phyloP scores from a whole-genome alignment of 163 green algal genomes.

The Prototheca wickerhamii region DNA sequence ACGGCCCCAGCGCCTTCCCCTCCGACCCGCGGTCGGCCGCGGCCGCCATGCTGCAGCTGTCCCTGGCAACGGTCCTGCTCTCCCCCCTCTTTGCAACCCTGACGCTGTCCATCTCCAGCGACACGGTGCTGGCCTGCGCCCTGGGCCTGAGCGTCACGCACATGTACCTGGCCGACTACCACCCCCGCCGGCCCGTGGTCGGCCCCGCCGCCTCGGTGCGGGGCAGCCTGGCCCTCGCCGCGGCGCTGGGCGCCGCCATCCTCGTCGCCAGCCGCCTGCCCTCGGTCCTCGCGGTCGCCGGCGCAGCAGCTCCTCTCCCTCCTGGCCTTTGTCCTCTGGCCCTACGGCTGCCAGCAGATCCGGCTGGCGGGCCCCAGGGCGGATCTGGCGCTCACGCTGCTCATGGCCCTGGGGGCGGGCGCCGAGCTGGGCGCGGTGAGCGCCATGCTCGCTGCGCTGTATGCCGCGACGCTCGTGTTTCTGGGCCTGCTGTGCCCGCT shows the following conservation, averaged over 20 bases:
- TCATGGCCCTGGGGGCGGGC: constrained; percentile 19
- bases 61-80: constrained; percentile 10
- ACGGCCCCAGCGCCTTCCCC: background rate
- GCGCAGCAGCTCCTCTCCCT: constrained; percentile 18
- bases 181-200: background rate
- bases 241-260: constrained; percentile 7
- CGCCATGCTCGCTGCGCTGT: constrained; percentile 13
- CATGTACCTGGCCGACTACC: constrained; percentile 22
- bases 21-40: background rate
- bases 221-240: constrained; percentile 10
- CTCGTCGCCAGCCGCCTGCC: constrained; percentile 14
- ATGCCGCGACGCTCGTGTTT: constrained; percentile 11
- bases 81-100: constrained; percentile 10
- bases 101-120: constrained; percentile 1
- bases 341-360: constrained; percentile 9
- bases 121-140: constrained; percentile 7
- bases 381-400: constrained; percentile 33
- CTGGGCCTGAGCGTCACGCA: constrained; percentile 2
- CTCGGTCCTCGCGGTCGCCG: constrained; percentile 4
- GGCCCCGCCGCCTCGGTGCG: background rate
- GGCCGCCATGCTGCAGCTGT: background rate
- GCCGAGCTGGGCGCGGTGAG: constrained; percentile 30
- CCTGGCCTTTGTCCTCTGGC: constrained; percentile 14
- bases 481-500: constrained; percentile 52
- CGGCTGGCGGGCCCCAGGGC: constrained; percentile 3